Conservation (phyloP, 441 rosid species). For the Geranium incanum region DNA sequence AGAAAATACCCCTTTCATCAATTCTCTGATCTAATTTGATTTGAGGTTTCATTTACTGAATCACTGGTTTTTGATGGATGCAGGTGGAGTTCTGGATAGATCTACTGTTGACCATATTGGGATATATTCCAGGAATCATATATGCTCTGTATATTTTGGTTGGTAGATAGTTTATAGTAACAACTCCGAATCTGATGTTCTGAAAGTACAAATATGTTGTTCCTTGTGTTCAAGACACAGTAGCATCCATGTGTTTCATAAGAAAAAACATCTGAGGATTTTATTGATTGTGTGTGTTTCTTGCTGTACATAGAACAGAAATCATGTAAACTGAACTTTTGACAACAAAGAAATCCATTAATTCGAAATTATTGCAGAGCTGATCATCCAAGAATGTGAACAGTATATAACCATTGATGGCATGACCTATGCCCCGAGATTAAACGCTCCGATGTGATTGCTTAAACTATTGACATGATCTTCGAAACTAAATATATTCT, state of each 20-base stretch:
- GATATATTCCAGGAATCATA: slow-evolving; percentile 84
- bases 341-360: background rate
- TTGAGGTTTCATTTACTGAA: too few species aligned
- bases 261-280: too few species aligned
- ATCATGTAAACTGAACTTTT: too few species aligned
- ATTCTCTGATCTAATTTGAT: too few species aligned
- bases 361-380: background rate
- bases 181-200: too few species aligned
- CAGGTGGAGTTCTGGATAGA: slow-evolving; percentile 91
- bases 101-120: slow-evolving; percentile 65
- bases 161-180: slow-evolving; percentile 18
- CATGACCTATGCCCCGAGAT: background rate
- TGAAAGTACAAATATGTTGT: too few species aligned
- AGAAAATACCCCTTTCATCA: background rate
- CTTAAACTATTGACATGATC: slow-evolving; percentile 27
- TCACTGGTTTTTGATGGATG: slow-evolving; percentile 4
- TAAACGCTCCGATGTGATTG: slow-evolving; percentile 16
- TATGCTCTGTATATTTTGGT: slow-evolving; percentile 77
- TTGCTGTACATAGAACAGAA: too few species aligned
- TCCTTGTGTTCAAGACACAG: too few species aligned
- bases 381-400: background rate
- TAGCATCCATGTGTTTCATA: too few species aligned
- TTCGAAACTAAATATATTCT: slow-evolving; percentile 22
- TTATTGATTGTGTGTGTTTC: too few species aligned
- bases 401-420: background rate